A percentile compares a stretch with the other conserved stretches of the same genome.
Conservation (phyloP, 148 eudicot species). For the Talinum fruticosum region DNA sequence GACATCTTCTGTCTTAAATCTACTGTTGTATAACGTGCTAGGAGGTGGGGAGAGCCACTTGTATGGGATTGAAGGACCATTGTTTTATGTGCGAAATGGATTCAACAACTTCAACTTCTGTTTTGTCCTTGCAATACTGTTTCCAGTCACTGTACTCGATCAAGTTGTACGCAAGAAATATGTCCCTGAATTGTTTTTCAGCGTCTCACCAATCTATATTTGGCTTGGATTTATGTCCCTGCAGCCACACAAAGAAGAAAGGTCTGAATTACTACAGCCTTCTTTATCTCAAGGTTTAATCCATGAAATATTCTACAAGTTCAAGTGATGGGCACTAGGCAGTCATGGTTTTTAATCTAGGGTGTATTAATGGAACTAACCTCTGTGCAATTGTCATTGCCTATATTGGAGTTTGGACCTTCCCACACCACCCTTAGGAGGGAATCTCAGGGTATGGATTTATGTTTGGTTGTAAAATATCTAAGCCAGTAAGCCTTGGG, state of each 20-base stretch:
- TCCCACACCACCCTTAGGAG: no score
- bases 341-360: no score
- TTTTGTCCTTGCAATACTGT: conserved; percentile 81
- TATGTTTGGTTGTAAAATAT: no score
- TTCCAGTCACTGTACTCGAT: conserved; percentile 54
- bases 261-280: conserved; percentile 42
- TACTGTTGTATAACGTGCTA: conserved; percentile 75
- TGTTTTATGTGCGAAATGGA: conserved; percentile 78
- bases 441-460: no score
- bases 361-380: no score
- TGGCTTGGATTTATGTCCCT: conserved; percentile 96
- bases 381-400: no score
- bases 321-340: neutral
- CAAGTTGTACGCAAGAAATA: conserved; percentile 63
- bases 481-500: no score
- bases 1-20: conserved; percentile 92
- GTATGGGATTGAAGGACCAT: conserved; percentile 89
- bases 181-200: conserved; percentile 65
- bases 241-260: conserved; percentile 99
- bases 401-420: no score
- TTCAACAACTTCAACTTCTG: conserved; percentile 92
- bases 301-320: neutral
- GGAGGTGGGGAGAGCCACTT: conserved; percentile 99
- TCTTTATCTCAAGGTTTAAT: conserved; percentile 10
- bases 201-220: conserved; percentile 78